Evolutionary conservation across 179 eudicot species (phyloP), one percentile per base, ranked within the genome.

Genomic region (Vitellaria paradoxa): DNA sequence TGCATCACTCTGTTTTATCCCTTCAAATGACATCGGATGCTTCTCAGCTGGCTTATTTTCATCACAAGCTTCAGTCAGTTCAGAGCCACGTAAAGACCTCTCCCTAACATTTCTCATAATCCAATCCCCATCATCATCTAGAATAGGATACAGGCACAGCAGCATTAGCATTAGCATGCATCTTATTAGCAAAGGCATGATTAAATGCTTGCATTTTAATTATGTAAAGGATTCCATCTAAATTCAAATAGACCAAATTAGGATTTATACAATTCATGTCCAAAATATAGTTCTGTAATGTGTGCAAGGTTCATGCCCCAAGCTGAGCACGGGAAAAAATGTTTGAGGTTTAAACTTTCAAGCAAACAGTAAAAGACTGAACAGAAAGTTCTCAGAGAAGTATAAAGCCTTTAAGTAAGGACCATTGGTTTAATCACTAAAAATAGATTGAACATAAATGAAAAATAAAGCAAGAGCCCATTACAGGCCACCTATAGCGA

Each of bases 121-220:
- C 2, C 76, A 73, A 76, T 76, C 70, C 13, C 74, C 84, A 55
- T 76, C 55, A 53, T 68, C 81, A 87, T 80, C 90, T 84, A 69
- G 26, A 61, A 73, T 82, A 45, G 76, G 12, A 67, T 40, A 57
- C 17, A 79, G 12, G 17, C 17, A 70, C 26, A 72, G n/a, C 5
- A 69, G 50, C 40, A 62, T 77, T 65, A 73, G 53, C 40, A 57
- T 23, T 1, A 45, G 30, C 12, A 62, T 17, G 18, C 49, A 75
- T 49, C 24, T 9, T 24, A 49, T 14, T 49, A 11, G 23, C 23
- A 68, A 68, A 46, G 37, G 17, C 21, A 20, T 18, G 15, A 9
- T 9, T 18, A 21, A 59, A 63, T 63, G 40, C 40, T 59, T 59
- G 40, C 40, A 63, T 21, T 63, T 63, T 24, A 63, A 6, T 21